phyloP scores from a whole-genome alignment of 2,329 filamentous ascomycete species.

The Colletotrichum chlorophyti region DNA sequence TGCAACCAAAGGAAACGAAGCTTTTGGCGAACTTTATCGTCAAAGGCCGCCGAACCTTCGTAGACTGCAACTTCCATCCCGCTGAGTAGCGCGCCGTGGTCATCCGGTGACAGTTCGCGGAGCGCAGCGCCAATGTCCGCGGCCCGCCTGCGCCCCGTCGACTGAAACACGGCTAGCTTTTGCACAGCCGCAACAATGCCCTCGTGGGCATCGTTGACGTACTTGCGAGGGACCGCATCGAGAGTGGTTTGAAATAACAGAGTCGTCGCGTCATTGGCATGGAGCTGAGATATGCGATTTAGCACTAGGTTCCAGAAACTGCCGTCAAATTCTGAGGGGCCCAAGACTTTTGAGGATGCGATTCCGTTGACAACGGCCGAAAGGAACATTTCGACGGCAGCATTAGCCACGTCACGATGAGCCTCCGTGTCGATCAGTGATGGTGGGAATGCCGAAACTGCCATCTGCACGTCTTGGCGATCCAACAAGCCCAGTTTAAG shows the following conservation, averaged over 20 bases:
- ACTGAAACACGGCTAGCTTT: slow-evolving; percentile 4
- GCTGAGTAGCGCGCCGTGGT: slow-evolving; percentile 8
- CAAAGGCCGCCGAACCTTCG: slow-evolving; percentile 2
- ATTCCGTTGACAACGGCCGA: slow-evolving; percentile 28
- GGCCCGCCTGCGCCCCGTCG: slow-evolving; percentile 4
- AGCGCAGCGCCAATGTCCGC: slow-evolving; percentile 23
- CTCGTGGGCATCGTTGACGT: slow-evolving; percentile 9
- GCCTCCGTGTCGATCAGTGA: slow-evolving; percentile 3
- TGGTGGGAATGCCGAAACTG: slow-evolving; percentile 17
- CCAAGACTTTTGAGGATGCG: slow-evolving; percentile 13
- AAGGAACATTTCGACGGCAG: slow-evolving; percentile 14
- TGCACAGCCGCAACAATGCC: slow-evolving; percentile 23
- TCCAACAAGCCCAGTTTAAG: slow-evolving; percentile 17
- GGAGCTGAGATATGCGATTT: slow-evolving; percentile 7
- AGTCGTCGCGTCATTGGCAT: background rate
- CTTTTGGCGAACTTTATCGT: background rate
- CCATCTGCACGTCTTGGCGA: background rate
- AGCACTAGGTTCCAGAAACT: slow-evolving; percentile 18
- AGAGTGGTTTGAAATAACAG: slow-evolving; percentile 15
- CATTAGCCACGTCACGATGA: background rate
- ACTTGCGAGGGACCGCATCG: background rate
- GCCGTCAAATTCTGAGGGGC: background rate
- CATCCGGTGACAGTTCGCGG: background rate
- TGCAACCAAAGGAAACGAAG: slow-evolving; percentile 28
- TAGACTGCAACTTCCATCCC: slow-evolving; percentile 6